phyloP scores from a whole-genome alignment of 176 grass and related monocot species.

The Raddia guianensis region DNA sequence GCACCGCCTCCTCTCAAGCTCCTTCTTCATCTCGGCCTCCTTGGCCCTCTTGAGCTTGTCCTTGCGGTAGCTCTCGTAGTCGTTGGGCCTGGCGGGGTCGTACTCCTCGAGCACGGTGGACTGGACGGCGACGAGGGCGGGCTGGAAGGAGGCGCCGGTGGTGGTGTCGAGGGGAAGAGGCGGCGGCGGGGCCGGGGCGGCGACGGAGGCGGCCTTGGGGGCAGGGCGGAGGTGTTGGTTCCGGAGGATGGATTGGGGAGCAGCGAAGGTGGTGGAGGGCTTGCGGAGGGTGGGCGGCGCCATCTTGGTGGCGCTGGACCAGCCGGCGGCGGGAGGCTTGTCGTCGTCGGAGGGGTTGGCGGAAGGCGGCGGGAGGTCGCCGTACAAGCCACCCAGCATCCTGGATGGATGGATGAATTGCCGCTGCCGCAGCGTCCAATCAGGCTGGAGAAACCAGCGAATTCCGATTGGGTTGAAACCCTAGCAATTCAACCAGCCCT shows the following conservation, averaged over 20 bases:
- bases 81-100: constrained; percentile 93
- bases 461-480: not conserved
- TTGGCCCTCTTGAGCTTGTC: constrained; percentile 81
- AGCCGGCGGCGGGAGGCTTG: constrained; percentile 69
- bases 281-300: constrained; percentile 87
- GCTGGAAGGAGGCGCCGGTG: constrained; percentile 50
- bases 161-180: constrained; percentile 17
- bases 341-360: constrained; percentile 73
- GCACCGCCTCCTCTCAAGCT: constrained; percentile 64
- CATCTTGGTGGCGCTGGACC: constrained; percentile 97
- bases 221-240: constrained; percentile 50
- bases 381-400: constrained; percentile 93
- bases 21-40: constrained; percentile 74
- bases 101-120: constrained; percentile 93
- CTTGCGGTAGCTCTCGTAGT: constrained; percentile 89
- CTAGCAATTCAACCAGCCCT: not conserved
- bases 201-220: constrained; percentile 4
- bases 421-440: not conserved
- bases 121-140: constrained; percentile 73
- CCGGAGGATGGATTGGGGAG: constrained; percentile 70
- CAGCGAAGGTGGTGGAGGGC: constrained; percentile 61
- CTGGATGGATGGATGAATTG: not conserved
- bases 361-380: constrained; percentile 90
- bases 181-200: not conserved
- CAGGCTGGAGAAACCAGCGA: too few relatives aligned